Conservation (phyloP, 2,329 filamentous ascomycete genomes). For the Fusarium begoniae region DNA sequence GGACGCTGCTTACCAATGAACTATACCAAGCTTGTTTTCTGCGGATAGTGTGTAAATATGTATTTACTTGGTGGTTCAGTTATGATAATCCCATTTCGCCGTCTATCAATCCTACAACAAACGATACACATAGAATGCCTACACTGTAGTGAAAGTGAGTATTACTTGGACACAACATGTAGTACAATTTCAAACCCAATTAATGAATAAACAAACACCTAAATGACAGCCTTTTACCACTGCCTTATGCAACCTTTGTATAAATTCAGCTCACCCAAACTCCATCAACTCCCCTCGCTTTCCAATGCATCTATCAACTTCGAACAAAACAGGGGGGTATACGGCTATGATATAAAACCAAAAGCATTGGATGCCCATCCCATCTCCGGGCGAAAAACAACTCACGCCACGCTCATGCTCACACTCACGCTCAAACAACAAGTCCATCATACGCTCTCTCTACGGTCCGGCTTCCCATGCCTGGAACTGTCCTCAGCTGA, state of each 20-base stretch:
- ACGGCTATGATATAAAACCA: slow-evolving; percentile 37
- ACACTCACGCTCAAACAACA: slow-evolving; percentile 16
- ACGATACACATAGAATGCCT: neutral
- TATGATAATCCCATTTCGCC: neutral
- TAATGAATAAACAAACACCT: slow-evolving; percentile 21
- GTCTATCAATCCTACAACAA: fast-evolving
- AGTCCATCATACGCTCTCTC: slow-evolving; percentile 66
- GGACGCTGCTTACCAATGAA: neutral
- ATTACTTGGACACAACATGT: neutral
- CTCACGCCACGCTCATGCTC: neutral
- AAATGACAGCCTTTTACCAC: slow-evolving; percentile 11
- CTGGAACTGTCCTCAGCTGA: slow-evolving; percentile 63
- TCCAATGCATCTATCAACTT: slow-evolving; percentile 28
- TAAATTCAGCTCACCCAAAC: slow-evolving; percentile 25
- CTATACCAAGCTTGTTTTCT: neutral
- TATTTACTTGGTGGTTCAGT: neutral
- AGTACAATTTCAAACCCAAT: neutral
- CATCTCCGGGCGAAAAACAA: neutral
- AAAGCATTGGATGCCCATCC: slow-evolving; percentile 32
- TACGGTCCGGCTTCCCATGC: slow-evolving; percentile 65
- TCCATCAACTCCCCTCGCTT: slow-evolving; percentile 32
- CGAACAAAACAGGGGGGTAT: slow-evolving; percentile 36
- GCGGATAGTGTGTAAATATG: neutral
- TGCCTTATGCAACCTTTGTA: slow-evolving; percentile 30
- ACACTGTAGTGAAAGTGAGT: neutral